Base-by-base conservation (phyloP, 2,329 filamentous ascomycete species). In the Penicillium sp. region DNA sequence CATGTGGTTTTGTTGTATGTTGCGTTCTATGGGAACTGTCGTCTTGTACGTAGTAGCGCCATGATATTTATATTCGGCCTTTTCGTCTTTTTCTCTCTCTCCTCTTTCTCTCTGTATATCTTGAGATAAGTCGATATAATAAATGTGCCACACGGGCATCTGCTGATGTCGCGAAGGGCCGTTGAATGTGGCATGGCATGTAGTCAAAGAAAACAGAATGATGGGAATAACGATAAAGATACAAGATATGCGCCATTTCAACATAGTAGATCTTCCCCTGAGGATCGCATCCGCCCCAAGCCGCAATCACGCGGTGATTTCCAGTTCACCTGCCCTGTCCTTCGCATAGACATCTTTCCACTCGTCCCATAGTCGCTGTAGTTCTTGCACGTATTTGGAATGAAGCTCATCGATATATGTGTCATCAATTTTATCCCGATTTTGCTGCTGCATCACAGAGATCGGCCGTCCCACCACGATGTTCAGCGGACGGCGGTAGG, bases 401-500 rank as follows among this genome's bases (percentile, higher is more conserved):
- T 98, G 95, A 59, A 97, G 80, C 64, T 89, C 79, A 69, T 96
- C 88, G 60, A 98, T 87, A 66, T 96, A 92, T 8, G 81, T 82
- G 59, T 89, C 85, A 25, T 88, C 83, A 1, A 93, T 90, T 59
- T 87, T 85, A 33, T 84, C 78, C 35, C 72, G 68, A 21, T 82
- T 77, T 60, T 83, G 79, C 50, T 82, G 75, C 68, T 83, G 82
- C 50, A 84, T 78, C 6, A 96, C 88, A 61, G 81, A 80, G 60
- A 97, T 92, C 0, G 93, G 92, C 52, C 85, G 83, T 3, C 93
- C 93, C 14, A 96, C 90, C 13, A 99, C 93, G 48, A 97, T 86
- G 70, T 98, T 95, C 58, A 99, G 80, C 11, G 92, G 88, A 50
- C 88, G 83, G 13, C 95, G 87, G 74, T 97, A 98, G 0, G 95